Base-by-base conservation (phyloP, 2,329 filamentous ascomycete genomes). In the Alternaria metachromatica region DNA sequence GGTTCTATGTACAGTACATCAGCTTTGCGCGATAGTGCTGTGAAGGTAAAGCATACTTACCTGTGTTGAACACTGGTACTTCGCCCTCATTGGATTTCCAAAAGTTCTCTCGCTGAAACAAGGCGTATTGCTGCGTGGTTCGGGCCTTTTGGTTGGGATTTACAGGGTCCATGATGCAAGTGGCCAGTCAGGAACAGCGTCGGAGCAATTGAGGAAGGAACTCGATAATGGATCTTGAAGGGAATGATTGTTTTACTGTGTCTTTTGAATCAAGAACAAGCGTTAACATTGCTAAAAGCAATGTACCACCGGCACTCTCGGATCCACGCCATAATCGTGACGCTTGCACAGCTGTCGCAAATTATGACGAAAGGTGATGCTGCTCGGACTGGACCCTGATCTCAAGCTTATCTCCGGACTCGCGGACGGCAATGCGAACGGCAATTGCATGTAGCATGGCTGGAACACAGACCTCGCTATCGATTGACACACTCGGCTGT, bases 71-170 rank as follows among this genome's bases (percentile, higher is more conserved):
- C 0, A 82, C 81, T 0, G 83, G 80, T 0, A 80, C 75, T 65
- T 84, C 72, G 60, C 85, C 85, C 4, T 85, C 80, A 59, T 87
- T 88, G 37, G 78, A 76, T 55, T 83, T 83, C 84, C 83, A 86
- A 72, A 88, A 87, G 65, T 85, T 83, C 61, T 87, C 82, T 13
- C 85, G 81, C 69, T 88, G 86, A 69, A 87, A 87, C 9, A 86
- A 76, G 11, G 79, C 83, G 78, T 83, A 88, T 76, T 88, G 84
- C 11, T 85, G 85, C 2, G 85, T 87, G 33, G 78, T 81, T 64
- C 86, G 79, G 55, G 76, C 74, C 49, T 84, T 72, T 57, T 84
- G 84, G 66, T 87, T 87, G 10, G 84, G 83, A 62, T 85, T 87
- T 5, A 82, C 83, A 9, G 83, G 81, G 70, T 88, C 86, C 79